Evolutionary conservation across 495 filamentous ascomycete genomes (phyloP).

Genomic region (Podospora fimiseda): DNA sequence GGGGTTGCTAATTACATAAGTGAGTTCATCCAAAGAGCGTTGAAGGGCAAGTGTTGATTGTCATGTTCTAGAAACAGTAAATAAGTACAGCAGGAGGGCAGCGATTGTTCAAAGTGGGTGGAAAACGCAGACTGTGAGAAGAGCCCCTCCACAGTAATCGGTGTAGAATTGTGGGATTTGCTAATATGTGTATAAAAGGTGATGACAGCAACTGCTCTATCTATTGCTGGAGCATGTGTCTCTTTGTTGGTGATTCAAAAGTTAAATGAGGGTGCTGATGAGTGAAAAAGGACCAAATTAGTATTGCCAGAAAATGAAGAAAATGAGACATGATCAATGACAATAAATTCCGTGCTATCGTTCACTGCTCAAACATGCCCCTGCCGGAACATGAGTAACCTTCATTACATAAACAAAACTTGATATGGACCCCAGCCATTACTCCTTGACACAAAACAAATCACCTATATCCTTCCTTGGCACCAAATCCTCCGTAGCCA

Average conservation of each 20-base stretch:
- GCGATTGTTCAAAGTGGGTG: conserved; percentile 91
- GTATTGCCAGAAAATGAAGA: not conserved
- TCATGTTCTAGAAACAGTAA: conserved; percentile 55
- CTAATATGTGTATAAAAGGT: conserved; percentile 26
- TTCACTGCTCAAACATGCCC: no score
- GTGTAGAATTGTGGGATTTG: conserved; percentile 24
- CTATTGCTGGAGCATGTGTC: conserved; percentile 72
- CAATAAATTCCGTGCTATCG: no score
- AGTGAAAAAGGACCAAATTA: not conserved
- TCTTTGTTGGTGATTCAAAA: conserved; percentile 41
- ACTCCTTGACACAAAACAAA: conserved; percentile 22
- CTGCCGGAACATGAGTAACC: no score
- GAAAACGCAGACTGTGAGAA: conserved; percentile 76
- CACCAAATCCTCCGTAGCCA: conserved; percentile 16
- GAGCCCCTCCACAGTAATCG: not conserved
- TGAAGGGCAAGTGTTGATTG: not conserved
- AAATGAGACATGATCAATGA: no score
- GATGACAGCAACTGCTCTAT: conserved; percentile 67
- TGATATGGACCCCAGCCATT: no score
- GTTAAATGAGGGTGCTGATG: conserved; percentile 20
- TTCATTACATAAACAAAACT: no score
- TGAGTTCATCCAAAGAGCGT: conserved; percentile 4
- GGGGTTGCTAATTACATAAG: conserved; percentile 83
- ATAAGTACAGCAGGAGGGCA: conserved; percentile 65
- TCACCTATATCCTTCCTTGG: conserved; percentile 17